Evolutionary conservation across 768 basidiomycete genomes (phyloP).

Genomic region (Favolaschia claudopus): DNA sequence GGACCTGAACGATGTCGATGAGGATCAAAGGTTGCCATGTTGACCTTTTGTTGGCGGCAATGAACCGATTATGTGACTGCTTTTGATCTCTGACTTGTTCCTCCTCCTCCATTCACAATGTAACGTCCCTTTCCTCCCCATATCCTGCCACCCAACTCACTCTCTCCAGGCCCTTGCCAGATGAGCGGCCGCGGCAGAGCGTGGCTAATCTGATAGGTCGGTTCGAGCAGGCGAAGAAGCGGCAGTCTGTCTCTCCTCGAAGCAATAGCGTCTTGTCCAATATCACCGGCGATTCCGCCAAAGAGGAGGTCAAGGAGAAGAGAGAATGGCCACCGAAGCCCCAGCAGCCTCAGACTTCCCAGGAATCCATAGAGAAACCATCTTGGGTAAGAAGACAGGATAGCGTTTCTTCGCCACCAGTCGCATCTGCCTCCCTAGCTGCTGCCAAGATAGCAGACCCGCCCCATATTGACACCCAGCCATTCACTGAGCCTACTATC

Average conservation of each 20-base stretch:
- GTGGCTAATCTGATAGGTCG: conserved; percentile 92
- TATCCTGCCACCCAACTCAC: conserved; percentile 25
- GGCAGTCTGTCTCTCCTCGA: conserved; percentile 61
- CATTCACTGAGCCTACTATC: conserved; percentile 28
- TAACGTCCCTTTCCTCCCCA: conserved; percentile 23
- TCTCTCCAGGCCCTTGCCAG: conserved; percentile 77
- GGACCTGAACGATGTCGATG: too few relatives aligned
- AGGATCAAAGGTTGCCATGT: too few relatives aligned
- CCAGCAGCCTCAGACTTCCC: conserved; percentile 43
- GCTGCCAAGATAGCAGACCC: conserved; percentile 16
- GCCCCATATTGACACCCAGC: conserved; percentile 28
- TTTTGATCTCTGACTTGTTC: conserved; percentile 8
- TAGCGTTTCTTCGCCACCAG: conserved; percentile 24
- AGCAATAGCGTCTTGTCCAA: conserved; percentile 76
- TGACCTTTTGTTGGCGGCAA: too few relatives aligned
- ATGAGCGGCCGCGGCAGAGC: conserved; percentile 86
- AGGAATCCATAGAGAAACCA: conserved; percentile 40
- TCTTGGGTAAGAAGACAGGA: too few relatives aligned
- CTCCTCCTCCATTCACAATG: neutral
- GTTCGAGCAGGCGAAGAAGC: conserved; percentile 84
- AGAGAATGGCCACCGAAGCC: conserved; percentile 80
- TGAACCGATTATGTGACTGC: neutral
- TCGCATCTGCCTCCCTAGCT: conserved; percentile 20
- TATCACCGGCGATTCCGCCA: conserved; percentile 65
- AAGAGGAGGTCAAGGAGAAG: conserved; percentile 73